Percentiles rank a stretch among this genome's conserved stretches.
Evolutionary conservation across 108 stramenopile genomes (phyloP).

Genomic region (Cylindrotheca fusiformis): DNA sequence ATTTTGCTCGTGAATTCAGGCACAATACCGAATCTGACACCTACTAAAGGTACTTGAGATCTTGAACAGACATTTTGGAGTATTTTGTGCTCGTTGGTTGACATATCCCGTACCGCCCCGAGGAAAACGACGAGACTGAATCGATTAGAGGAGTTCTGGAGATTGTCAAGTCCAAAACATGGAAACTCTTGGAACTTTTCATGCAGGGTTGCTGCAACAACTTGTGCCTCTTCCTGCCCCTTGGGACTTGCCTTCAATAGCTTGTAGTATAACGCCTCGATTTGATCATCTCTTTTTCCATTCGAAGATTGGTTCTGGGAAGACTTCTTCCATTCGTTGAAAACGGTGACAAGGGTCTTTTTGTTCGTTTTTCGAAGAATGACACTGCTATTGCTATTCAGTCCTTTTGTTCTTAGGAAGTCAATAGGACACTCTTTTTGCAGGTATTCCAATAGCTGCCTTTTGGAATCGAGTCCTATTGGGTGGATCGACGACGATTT

Average conservation of each 20-base stretch:
- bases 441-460: slow-evolving; percentile 53
- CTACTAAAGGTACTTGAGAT: slow-evolving; percentile 41
- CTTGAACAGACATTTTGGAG: slow-evolving; percentile 39
- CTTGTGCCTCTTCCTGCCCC: background rate
- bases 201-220: slow-evolving; percentile 63
- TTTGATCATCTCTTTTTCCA: background rate
- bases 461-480: slow-evolving; percentile 38
- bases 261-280: background rate
- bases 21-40: slow-evolving; percentile 62
- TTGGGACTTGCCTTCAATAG: background rate
- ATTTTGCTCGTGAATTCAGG: slow-evolving; percentile 81
- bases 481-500: slow-evolving; percentile 1
- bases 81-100: slow-evolving; percentile 38
- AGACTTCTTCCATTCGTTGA: slow-evolving; percentile 35
- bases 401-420: slow-evolving; percentile 51
- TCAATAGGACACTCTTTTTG: slow-evolving; percentile 65
- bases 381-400: slow-evolving; percentile 53
- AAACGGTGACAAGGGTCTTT: slow-evolving; percentile 37
- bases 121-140: slow-evolving; percentile 52
- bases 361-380: slow-evolving; percentile 66
- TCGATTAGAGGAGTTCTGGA: background rate
- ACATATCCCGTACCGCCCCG: slow-evolving; percentile 79
- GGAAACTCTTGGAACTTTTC: slow-evolving; percentile 75
- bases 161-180: slow-evolving; percentile 33
- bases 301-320: background rate